These are phyloP conservation scores for Phytophthora tentaculata DNA, from an alignment of 352 stramenopile genomes.

Conservation along the genomic window DNA sequence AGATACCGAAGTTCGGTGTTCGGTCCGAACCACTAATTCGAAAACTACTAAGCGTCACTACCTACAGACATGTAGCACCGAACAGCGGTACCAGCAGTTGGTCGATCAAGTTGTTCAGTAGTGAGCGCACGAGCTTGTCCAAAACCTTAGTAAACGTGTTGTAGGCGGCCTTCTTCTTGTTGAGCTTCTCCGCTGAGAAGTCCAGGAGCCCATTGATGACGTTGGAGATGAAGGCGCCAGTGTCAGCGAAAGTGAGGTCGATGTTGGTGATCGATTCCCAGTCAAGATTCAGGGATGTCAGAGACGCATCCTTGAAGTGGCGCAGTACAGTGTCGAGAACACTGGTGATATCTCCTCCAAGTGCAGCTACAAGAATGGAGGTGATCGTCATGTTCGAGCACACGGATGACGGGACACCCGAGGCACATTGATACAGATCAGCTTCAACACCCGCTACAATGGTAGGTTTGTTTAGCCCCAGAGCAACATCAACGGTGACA, in stretches of 20 bases:
- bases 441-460: slow-evolving; percentile 35
- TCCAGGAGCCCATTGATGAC: slow-evolving; percentile 57
- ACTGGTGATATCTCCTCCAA: slow-evolving; percentile 40
- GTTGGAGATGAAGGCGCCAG: slow-evolving; percentile 46
- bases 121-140: slow-evolving; percentile 49
- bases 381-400: slow-evolving; percentile 58
- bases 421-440: slow-evolving; percentile 46
- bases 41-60: background rate
- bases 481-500: slow-evolving; percentile 41
- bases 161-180: slow-evolving; percentile 70
- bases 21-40: no score
- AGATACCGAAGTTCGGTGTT: no score
- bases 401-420: slow-evolving; percentile 30
- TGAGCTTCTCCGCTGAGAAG: slow-evolving; percentile 56
- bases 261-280: slow-evolving; percentile 62
- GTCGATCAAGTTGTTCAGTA: slow-evolving; percentile 58
- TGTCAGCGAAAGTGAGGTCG: slow-evolving; percentile 50
- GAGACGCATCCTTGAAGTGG: slow-evolving; percentile 41
- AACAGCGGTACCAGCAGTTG: slow-evolving; percentile 48
- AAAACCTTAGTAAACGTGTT: slow-evolving; percentile 51
- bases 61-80: slow-evolving; percentile 49
- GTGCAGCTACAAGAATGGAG: slow-evolving; percentile 45
- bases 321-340: slow-evolving; percentile 42
- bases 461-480: slow-evolving; percentile 44
- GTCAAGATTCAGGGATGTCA: slow-evolving; percentile 39